Base-by-base conservation (phyloP, 768 basidiomycete species). In the Krasilnikovozyma curviuscula region DNA sequence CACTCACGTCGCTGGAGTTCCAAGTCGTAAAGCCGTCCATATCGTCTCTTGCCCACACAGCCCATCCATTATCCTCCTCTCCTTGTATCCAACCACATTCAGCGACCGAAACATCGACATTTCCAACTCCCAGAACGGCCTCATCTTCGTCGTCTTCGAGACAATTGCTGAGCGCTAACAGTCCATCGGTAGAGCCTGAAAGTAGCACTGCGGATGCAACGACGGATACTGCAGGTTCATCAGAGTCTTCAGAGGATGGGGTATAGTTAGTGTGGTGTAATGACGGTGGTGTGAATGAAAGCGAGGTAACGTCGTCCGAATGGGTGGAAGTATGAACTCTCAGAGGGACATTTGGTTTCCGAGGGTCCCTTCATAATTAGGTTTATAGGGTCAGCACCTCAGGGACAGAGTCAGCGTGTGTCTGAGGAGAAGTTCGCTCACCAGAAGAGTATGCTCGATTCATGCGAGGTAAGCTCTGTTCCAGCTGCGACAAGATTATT, bases 21-120 rank as follows among this genome's bases (percentile, higher is more conserved):
- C 86, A 95, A 13, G 74, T 70, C 48, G 81, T 80, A 55, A 89
- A 81, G 0, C 82, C 85, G 63, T 95, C 86, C 88, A 93, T 93
- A 65, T 93, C 89, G 54, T 83, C 88, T 10, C 76, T 72, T 21
- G 79, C 80, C 85, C 86, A 93, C 7, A 86, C 58, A 24, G 46
- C 29, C 49, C 63, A 61, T 21, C 60, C 48, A 28, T 59, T 41
- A 18, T 59, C 53, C 50, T 71, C 79, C 77, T 81, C 1, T 78
- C 84, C 7, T n/a, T n/a, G n/a, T 74, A 76, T 58, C 82, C 80
- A 0, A 79, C 78, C 50, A 84, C 67, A 58, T 79, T 84, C 58
- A 76, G 77, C 2, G 80, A 58, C 53, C 28, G 53, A 54, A 5
- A 54, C 57, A 31, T 51, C 83, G 76, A 79, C 83, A 54, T 85